Base-by-base conservation (phyloP, 208 protist species). In the Crithidia brevicula region DNA sequence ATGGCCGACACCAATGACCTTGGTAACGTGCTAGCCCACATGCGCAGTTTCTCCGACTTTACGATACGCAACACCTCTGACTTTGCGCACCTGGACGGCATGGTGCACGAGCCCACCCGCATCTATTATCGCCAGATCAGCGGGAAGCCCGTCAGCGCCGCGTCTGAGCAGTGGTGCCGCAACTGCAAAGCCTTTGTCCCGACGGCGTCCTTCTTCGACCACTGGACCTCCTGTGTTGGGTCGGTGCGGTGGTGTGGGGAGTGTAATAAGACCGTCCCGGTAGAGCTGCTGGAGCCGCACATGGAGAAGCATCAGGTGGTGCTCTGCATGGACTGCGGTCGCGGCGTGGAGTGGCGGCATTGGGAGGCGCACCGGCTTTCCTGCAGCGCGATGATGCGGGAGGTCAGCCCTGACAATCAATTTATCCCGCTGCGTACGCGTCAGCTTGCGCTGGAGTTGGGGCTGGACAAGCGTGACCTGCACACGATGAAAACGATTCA, bases 291-390 rank as follows among this genome's bases (percentile, higher is more conserved):
- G 28, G 92, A 78, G 73, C 85, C 89, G 50, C 92, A 97, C 72
- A 65, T 62, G 72, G 92, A 97, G 71, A 95, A 95, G 74, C 92
- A 97, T 61, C 89, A 93, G 79, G 78, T 97, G 33, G 92, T 97
- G 22, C 49, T 94, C 59, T 97, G 92, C 72, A 63, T 97, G 53
- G 92, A 97, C 75, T 97, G 92, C 36, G 89, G 92, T 18, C 76
- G 78, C 42, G 74, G 71, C 3, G 82, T 97, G 53, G 92, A 97
- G 85, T 97, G 92, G 92, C 85, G 90, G 36, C 78, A 85, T 16
- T 97, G 92, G 92, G 92, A 97, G 67, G 82, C 77, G 8, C 92
- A 97, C 58, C 87, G 92, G 5, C 77, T 97, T 11, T 86, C 89
- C 16, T 97, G 92, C 60, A 59, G 72, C 18, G 67, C 70, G 25